Evolutionary conservation across 768 basidiomycete species (phyloP).

Genomic region (Thelephora aurantiotincta): DNA sequence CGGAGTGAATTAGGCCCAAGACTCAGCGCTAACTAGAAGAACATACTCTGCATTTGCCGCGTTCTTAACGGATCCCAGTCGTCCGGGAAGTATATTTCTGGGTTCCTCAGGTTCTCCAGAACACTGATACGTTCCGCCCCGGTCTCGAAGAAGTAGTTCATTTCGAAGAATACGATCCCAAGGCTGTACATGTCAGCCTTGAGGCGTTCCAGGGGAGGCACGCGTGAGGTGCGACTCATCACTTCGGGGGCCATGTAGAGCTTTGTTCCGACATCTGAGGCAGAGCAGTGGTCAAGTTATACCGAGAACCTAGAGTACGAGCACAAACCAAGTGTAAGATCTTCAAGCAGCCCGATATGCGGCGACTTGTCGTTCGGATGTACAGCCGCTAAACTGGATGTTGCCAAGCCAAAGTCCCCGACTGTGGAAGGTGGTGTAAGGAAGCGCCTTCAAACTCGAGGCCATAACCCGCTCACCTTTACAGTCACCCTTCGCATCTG

Average conservation of each 20-base stretch:
- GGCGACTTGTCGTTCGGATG: conserved; percentile 43
- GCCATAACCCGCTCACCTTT: conserved; percentile 33
- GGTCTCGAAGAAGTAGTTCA: conserved; percentile 79
- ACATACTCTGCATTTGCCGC: conserved; percentile 58
- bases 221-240: conserved; percentile 36
- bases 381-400: conserved; percentile 65
- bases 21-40: background rate
- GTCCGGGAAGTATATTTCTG: conserved; percentile 60
- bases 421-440: conserved; percentile 27
- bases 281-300: background rate
- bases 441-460: background rate
- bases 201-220: conserved; percentile 56
- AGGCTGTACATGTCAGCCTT: conserved; percentile 95
- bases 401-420: conserved; percentile 88
- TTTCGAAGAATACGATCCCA: conserved; percentile 97
- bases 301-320: background rate
- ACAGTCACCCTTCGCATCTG: conserved; percentile 73
- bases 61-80: conserved; percentile 51
- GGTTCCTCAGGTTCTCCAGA: conserved; percentile 63
- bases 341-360: conserved; percentile 17
- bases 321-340: conserved; percentile 58
- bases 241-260: conserved; percentile 93
- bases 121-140: conserved; percentile 75
- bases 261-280: conserved; percentile 73
- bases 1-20: background rate